phyloP scores from a whole-genome alignment of 768 basidiomycete species.

The Russula olivacea region DNA sequence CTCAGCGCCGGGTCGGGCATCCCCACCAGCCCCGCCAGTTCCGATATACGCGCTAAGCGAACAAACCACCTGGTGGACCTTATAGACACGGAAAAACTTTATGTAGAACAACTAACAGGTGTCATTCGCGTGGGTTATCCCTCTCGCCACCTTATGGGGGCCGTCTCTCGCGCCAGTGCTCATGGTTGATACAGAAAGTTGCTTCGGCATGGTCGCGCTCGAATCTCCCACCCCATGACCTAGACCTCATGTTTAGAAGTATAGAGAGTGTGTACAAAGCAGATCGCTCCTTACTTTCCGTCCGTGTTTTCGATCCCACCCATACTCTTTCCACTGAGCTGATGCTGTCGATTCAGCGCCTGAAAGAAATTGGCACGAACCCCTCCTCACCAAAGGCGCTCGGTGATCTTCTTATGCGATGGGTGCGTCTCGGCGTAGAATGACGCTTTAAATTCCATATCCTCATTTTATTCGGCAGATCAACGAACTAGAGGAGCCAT shows the following conservation, averaged over 20 bases:
- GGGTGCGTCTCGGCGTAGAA: conserved; percentile 53
- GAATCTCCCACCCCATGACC: conserved; percentile 86
- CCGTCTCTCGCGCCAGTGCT: conserved; percentile 5
- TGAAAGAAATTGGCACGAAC: conserved; percentile 89
- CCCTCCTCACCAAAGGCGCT: conserved; percentile 90
- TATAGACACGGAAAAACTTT: conserved; percentile 87
- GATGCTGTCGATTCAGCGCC: conserved; percentile 49
- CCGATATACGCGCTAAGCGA: conserved; percentile 51
- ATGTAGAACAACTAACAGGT: conserved; percentile 84
- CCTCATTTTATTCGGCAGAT: conserved; percentile 49
- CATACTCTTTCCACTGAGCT: conserved; percentile 17
- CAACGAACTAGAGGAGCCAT: conserved; percentile 84
- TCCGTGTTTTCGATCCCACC: conserved; percentile 34
- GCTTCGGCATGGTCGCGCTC: conserved; percentile 96
- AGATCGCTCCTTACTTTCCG: conserved; percentile 73
- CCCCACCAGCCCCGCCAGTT: conserved; percentile 20
- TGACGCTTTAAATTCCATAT: conserved; percentile 5
- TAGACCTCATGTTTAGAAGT: conserved; percentile 92
- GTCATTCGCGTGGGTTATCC: conserved; percentile 73
- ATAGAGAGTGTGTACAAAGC: conserved; percentile 91
- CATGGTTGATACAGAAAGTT: conserved; percentile 58
- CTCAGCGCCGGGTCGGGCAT: conserved; percentile 8
- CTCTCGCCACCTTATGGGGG: conserved; percentile 2
- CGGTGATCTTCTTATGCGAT: conserved; percentile 93
- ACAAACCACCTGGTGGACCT: conserved; percentile 85